Evolutionary conservation across 441 rosid species (phyloP).

Genomic region (Euphorbia celastroides): DNA sequence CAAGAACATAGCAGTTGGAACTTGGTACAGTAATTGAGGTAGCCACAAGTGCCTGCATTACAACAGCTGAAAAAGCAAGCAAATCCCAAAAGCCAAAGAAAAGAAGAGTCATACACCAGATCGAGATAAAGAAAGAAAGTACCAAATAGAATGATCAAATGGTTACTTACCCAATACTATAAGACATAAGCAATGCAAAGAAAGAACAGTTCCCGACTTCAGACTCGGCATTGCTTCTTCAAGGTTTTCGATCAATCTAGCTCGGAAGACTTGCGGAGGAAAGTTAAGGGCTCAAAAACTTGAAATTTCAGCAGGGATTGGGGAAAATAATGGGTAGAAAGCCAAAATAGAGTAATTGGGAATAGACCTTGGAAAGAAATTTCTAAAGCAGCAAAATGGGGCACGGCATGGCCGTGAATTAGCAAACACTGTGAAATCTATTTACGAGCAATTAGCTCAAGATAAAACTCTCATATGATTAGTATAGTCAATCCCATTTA

Average conservation of each 20-base stretch:
- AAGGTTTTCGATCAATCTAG: background rate
- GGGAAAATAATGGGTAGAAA: no score
- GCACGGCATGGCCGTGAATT: no score
- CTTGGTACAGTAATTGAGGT: conserved; percentile 53
- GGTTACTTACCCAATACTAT: background rate
- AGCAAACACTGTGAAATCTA: no score
- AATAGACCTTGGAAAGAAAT: no score
- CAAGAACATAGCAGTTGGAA: conserved; percentile 76
- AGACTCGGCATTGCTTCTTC: conserved; percentile 9
- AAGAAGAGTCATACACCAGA: background rate
- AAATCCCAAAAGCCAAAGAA: background rate
- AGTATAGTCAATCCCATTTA: no score
- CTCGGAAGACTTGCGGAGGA: background rate
- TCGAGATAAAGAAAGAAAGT: background rate
- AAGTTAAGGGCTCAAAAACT: background rate
- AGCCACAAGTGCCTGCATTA: conserved; percentile 28
- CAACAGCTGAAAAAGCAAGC: conserved; percentile 34
- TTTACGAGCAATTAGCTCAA: no score
- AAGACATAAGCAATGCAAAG: background rate
- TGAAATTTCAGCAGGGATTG: no score
- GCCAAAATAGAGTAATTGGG: no score
- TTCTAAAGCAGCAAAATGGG: no score
- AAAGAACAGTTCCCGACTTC: background rate
- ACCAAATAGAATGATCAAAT: background rate
- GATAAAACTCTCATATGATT: no score